Conservation (phyloP, 2,329 filamentous ascomycete species). For the Ophioceras dolichostomum region DNA sequence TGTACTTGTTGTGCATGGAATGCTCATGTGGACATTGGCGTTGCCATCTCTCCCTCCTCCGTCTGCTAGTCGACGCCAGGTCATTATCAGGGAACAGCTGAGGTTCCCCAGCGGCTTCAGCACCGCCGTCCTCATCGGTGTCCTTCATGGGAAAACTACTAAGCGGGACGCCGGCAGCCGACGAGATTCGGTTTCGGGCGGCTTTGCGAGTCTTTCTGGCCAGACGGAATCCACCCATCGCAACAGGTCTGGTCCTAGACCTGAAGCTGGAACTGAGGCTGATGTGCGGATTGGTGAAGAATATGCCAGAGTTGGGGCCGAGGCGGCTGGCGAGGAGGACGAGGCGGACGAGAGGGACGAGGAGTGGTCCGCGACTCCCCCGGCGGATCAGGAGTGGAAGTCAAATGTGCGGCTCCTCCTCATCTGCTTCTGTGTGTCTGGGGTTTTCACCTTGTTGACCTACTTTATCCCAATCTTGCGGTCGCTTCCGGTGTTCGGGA, state of each 20-base stretch:
- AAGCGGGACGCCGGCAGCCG: constrained; percentile 6
- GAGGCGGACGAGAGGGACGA: constrained; percentile 11
- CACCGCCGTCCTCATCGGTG: constrained; percentile 83
- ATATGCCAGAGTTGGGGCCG: no score
- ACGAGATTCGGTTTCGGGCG: constrained; percentile 1
- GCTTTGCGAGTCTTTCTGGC: constrained; percentile 15
- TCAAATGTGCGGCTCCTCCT: constrained; percentile 42
- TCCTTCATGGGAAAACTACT: constrained; percentile 57
- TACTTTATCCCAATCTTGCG: constrained; percentile 84
- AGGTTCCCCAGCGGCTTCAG: constrained; percentile 94
- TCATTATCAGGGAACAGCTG: constrained; percentile 83
- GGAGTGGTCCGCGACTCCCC: no score
- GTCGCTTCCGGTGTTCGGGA: constrained; percentile 77
- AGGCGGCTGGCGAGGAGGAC: not conserved
- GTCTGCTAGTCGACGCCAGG: constrained; percentile 59
- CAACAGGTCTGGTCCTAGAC: no score
- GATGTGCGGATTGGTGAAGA: no score
- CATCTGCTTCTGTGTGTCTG: constrained; percentile 45
- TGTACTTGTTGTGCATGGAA: no score
- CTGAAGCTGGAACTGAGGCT: no score
- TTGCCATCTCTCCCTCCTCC: not conserved
- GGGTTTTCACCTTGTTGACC: constrained; percentile 63
- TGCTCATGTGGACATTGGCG: no score
- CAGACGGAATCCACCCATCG: not conserved
- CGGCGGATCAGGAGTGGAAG: constrained; percentile 23